A percentile compares a stretch with the other conserved stretches of the same genome.
phyloP scores from a whole-genome alignment of 257 asterid genomes.

The Leptodermis oblonga region DNA sequence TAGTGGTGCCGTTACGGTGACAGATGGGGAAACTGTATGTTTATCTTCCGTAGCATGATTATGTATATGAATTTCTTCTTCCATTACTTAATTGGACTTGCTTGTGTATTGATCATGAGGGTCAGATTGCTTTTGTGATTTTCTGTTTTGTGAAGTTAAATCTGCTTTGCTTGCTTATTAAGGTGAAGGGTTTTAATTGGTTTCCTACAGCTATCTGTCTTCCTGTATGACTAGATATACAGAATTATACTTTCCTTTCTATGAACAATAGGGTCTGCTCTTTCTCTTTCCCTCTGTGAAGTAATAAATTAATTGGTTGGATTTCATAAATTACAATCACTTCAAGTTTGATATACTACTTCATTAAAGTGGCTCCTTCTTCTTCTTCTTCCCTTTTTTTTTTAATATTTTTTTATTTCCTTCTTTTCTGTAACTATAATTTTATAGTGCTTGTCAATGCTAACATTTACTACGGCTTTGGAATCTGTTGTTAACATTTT shows the following conservation, averaged over 20 bases:
- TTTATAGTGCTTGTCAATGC: too few species aligned
- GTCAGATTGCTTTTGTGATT: neutral
- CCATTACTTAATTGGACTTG: neutral
- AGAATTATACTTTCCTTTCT: neutral
- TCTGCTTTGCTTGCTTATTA: too few species aligned
- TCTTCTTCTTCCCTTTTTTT: too few species aligned
- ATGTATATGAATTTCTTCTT: neutral
- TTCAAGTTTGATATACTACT: neutral
- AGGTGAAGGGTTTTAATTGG: too few species aligned
- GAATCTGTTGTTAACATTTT: too few species aligned
- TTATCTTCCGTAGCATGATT: constrained; percentile 7
- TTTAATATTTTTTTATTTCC: too few species aligned
- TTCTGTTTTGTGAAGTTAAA: too few species aligned
- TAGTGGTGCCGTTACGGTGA: constrained; percentile 78
- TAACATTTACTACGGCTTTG: too few species aligned
- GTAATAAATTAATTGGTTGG: too few species aligned
- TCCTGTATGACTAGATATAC: neutral
- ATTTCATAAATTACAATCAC: too few species aligned
- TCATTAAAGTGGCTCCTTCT: neutral
- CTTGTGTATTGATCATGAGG: neutral
- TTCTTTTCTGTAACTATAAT: too few species aligned
- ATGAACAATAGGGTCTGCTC: neutral
- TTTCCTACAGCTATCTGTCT: too few species aligned
- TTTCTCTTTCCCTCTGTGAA: neutral
- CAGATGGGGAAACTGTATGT: constrained; percentile 97